Evolutionary conservation across 1,284 basidiomycete genomes (phyloP).

Genomic region (Fomitopsis betulina): DNA sequence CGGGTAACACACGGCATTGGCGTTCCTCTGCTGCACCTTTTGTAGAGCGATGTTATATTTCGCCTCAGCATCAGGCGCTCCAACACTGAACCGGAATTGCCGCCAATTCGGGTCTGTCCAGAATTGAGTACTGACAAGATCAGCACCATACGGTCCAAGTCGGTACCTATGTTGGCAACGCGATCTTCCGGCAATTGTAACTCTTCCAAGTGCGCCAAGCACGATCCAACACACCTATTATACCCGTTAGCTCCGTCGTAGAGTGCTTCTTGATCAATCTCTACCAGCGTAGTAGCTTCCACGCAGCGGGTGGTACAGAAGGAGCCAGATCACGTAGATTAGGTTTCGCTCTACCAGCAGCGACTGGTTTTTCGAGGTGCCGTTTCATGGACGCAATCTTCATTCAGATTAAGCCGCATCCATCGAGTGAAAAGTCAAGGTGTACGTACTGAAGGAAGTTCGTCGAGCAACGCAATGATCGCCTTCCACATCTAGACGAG

Average conservation of each 20-base stretch:
- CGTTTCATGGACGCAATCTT: slow-evolving; percentile 53
- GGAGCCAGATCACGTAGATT: slow-evolving; percentile 46
- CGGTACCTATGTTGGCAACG: slow-evolving; percentile 46
- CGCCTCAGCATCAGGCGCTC: slow-evolving; percentile 61
- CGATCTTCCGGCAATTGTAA: slow-evolving; percentile 43
- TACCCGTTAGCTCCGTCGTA: background rate
- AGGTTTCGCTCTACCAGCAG: slow-evolving; percentile 42
- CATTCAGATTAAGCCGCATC: background rate
- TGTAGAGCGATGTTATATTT: slow-evolving; percentile 44
- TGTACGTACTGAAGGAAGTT: slow-evolving; percentile 41
- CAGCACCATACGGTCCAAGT: no score
- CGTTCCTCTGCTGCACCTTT: slow-evolving; percentile 30
- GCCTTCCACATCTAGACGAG: slow-evolving; percentile 37
- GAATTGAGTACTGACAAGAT: background rate
- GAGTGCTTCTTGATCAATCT: background rate
- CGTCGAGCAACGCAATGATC: slow-evolving; percentile 39
- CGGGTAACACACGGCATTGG: slow-evolving; percentile 42
- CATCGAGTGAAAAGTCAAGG: background rate
- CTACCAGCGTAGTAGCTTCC: slow-evolving; percentile 57
- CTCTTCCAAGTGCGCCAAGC: slow-evolving; percentile 61
- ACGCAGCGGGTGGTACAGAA: slow-evolving; percentile 46
- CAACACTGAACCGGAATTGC: slow-evolving; percentile 62
- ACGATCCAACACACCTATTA: slow-evolving; percentile 57
- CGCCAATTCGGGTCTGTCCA: slow-evolving; percentile 39
- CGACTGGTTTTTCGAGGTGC: slow-evolving; percentile 44